Base-by-base conservation (phyloP, 1,139 yeast species). In the Nadsonia starkeyi-henricii region DNA sequence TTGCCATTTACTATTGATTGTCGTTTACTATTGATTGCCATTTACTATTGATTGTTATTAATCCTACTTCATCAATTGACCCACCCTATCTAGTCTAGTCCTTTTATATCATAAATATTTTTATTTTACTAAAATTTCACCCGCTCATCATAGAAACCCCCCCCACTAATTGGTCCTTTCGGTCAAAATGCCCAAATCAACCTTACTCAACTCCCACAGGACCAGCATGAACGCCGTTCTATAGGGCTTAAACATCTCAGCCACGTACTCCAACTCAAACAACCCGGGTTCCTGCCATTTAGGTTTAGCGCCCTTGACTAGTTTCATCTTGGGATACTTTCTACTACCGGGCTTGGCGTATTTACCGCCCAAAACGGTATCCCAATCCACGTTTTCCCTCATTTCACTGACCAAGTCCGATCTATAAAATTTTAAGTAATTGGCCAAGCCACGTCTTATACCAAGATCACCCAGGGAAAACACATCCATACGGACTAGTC, bases 401-500 rank as follows among this genome's bases (percentile, higher is more conserved):
- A 78, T 63, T 46, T 68, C 68, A 33, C 65, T 59, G 18, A 75
- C 58, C 15, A 79, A 50, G 19, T 74, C 71, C 0, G 85, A 84
- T 44, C 88, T 68, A 20, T 69, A 70, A 33, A 9, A 12, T 20
- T 67, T 67, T 43, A 85, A 63, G 61, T 85, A 88, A 41, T 72
- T 64, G 0, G 86, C 74, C 52, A 81, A 75, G 0, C 96, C 96
- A 55, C 94, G 69, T 41, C 91, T 89, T 1, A 88, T 75, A 1
- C 96, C 96, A 49, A 88, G 67, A 64, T 89, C 96, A 37, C 81
- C 88, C 15, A 77, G 70, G 1, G 93, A 83, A 62, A 85, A 85
- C 0, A 85, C 77, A 60, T 88, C 81, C 60, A 75, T 61, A 51
- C 84, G 73, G 33, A 73, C 73, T 45, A 88, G 65, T 0, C 84